phyloP scores from a whole-genome alignment of 2,329 filamentous ascomycete species.

The Phaeomoniella chlamydospora region DNA sequence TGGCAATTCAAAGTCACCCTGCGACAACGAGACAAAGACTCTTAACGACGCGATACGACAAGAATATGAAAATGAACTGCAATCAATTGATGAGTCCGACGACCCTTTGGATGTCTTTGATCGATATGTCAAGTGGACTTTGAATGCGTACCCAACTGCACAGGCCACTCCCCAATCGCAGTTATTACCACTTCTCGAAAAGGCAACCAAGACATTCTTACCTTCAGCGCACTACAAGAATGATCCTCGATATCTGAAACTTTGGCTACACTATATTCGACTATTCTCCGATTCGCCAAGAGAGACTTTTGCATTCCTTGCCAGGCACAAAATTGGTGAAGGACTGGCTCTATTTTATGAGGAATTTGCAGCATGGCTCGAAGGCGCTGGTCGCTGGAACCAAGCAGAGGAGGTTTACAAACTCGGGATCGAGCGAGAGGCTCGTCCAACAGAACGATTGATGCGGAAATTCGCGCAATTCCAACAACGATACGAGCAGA shows the following conservation, averaged over 20 bases:
- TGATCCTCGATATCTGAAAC: conserved; percentile 78
- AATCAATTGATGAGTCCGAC: conserved; percentile 68
- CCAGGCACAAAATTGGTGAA: conserved; percentile 78
- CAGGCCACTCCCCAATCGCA: conserved; percentile 88
- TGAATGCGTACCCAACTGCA: conserved; percentile 86
- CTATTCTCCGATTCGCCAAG: conserved; percentile 88
- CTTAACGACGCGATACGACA: conserved; percentile 66
- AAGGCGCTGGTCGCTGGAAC: conserved; percentile 65
- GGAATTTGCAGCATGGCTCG: conserved; percentile 88
- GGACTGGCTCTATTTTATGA: conserved; percentile 86
- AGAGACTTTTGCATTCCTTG: conserved; percentile 82
- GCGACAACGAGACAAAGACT: conserved; percentile 52
- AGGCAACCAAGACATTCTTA: conserved; percentile 81
- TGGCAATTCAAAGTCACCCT: conserved; percentile 36
- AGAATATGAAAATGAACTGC: conserved; percentile 75
- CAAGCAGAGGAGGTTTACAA: conserved; percentile 93
- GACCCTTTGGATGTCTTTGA: conserved; percentile 93
- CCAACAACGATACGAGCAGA: conserved; percentile 59
- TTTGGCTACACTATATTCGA: conserved; percentile 90
- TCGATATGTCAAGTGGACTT: conserved; percentile 91
- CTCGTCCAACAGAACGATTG: conserved; percentile 65
- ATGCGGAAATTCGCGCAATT: conserved; percentile 88
- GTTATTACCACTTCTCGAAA: conserved; percentile 74
- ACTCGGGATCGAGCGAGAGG: conserved; percentile 77
- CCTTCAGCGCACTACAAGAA: conserved; percentile 82